phyloP scores from a whole-genome alignment of 2,329 filamentous ascomycete genomes.

The Stagonosporopsis chrysanthemi region DNA sequence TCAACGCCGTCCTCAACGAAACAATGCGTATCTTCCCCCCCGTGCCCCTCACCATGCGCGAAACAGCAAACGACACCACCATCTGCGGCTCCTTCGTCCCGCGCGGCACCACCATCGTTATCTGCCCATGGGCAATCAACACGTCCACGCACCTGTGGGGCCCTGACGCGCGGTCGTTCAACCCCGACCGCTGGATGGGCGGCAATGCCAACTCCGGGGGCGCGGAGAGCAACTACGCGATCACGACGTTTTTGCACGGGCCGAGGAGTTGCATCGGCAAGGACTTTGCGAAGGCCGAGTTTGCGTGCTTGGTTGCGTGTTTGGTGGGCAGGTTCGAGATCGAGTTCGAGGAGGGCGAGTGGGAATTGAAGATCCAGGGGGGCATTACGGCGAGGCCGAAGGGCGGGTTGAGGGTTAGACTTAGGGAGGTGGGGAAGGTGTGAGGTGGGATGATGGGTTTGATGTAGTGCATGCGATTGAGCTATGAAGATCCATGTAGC shows the following conservation, averaged over 20 bases:
- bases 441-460: not conserved
- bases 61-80: slow-evolving; percentile 68
- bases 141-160: slow-evolving; percentile 76
- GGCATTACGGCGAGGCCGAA: slow-evolving; percentile 76
- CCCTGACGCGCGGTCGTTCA: slow-evolving; percentile 74
- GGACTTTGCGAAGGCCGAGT: slow-evolving; percentile 81
- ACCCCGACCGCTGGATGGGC: slow-evolving; percentile 68
- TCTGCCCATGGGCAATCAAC: slow-evolving; percentile 74
- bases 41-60: slow-evolving; percentile 73
- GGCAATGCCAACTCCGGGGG: slow-evolving; percentile 69
- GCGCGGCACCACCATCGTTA: slow-evolving; percentile 72
- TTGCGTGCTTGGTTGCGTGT: slow-evolving; percentile 80
- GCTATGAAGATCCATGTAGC: too few species aligned
- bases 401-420: slow-evolving; percentile 73
- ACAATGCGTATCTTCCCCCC: slow-evolving; percentile 76
- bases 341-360: slow-evolving; percentile 65
- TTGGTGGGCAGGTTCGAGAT: slow-evolving; percentile 79
- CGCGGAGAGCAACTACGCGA: slow-evolving; percentile 76
- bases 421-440: slow-evolving; percentile 54
- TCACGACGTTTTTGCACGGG: slow-evolving; percentile 85
- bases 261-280: slow-evolving; percentile 86
- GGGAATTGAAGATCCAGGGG: slow-evolving; percentile 70
- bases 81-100: slow-evolving; percentile 72
- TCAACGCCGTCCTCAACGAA: slow-evolving; percentile 78
- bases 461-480: not conserved